Evolutionary conservation across 2,329 filamentous ascomycete genomes (phyloP).

Genomic region (Pseudocercospora vitis): DNA sequence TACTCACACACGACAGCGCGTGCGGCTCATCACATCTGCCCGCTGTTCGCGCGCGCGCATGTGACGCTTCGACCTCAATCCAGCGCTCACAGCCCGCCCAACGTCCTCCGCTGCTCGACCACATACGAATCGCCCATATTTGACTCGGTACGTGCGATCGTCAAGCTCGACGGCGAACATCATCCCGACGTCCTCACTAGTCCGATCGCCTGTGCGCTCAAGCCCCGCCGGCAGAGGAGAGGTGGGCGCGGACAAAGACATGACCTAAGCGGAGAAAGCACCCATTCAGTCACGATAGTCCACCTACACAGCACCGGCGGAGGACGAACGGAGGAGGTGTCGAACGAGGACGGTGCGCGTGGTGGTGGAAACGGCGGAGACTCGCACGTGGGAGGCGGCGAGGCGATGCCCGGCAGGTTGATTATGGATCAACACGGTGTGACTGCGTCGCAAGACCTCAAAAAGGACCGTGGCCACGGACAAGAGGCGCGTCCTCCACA

Average conservation of each 20-base stretch:
- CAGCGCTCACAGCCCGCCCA: not conserved
- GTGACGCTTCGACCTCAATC: not conserved
- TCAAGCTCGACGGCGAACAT: not conserved
- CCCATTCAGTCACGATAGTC: slow-evolving; percentile 31
- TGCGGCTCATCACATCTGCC: not conserved
- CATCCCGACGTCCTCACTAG: not conserved
- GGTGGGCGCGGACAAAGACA: slow-evolving; percentile 17
- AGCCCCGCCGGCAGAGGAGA: not conserved
- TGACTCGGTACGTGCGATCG: not conserved
- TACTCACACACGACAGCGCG: not conserved
- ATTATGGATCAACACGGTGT: slow-evolving; percentile 49
- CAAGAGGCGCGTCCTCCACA: slow-evolving; percentile 25
- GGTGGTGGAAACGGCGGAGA: slow-evolving; percentile 21
- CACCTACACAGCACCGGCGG: slow-evolving; percentile 22
- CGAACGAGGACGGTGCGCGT: slow-evolving; percentile 23
- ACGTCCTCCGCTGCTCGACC: not conserved
- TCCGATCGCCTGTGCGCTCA: not conserved
- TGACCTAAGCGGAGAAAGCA: slow-evolving; percentile 23
- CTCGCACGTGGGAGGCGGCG: slow-evolving; percentile 21
- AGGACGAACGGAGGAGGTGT: slow-evolving; percentile 22
- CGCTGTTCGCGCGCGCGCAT: not conserved
- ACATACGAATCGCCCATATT: not conserved
- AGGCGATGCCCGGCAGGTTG: slow-evolving; percentile 50
- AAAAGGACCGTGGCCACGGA: slow-evolving; percentile 35
- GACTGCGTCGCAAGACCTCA: slow-evolving; percentile 36